phyloP scores from a whole-genome alignment of 108 stramenopile genomes.

The Pseudonitzschia multistriata region DNA sequence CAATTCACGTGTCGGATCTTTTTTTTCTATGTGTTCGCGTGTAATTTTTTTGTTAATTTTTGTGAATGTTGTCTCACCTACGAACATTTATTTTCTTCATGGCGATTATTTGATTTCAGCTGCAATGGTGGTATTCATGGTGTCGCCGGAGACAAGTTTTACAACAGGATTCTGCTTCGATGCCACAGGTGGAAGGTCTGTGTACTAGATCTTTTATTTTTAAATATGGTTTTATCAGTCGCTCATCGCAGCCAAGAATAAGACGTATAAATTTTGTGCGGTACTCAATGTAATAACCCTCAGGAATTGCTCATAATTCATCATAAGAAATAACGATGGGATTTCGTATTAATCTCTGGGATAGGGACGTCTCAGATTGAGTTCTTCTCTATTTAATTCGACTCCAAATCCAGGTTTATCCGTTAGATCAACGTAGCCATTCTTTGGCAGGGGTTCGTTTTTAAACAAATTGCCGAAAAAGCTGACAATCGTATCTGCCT shows the following conservation, averaged over 20 bases:
- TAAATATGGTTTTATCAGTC: neutral
- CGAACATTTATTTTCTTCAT: neutral
- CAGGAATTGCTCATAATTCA: no score
- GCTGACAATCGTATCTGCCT: slow-evolving; percentile 56
- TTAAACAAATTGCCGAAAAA: slow-evolving; percentile 60
- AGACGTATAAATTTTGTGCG: no score
- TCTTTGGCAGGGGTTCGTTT: slow-evolving; percentile 61
- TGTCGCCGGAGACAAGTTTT: slow-evolving; percentile 50
- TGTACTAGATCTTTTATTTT: slow-evolving; percentile 31
- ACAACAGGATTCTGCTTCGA: slow-evolving; percentile 66
- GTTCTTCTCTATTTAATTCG: slow-evolving; percentile 43
- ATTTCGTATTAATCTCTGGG: slow-evolving; percentile 16
- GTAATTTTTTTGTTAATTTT: neutral
- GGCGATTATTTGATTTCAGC: slow-evolving; percentile 28
- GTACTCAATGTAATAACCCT: no score
- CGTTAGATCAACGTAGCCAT: slow-evolving; percentile 55
- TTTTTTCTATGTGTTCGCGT: neutral
- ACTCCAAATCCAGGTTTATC: slow-evolving; percentile 70
- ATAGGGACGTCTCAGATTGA: slow-evolving; percentile 26
- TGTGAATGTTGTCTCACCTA: neutral
- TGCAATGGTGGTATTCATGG: slow-evolving; percentile 49
- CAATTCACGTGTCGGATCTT: neutral
- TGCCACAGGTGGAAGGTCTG: slow-evolving; percentile 56
- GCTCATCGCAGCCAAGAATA: no score
- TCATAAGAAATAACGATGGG: no score